phyloP scores from a whole-genome alignment of 169 alveolate species.

The Plasmodium gaboni region DNA sequence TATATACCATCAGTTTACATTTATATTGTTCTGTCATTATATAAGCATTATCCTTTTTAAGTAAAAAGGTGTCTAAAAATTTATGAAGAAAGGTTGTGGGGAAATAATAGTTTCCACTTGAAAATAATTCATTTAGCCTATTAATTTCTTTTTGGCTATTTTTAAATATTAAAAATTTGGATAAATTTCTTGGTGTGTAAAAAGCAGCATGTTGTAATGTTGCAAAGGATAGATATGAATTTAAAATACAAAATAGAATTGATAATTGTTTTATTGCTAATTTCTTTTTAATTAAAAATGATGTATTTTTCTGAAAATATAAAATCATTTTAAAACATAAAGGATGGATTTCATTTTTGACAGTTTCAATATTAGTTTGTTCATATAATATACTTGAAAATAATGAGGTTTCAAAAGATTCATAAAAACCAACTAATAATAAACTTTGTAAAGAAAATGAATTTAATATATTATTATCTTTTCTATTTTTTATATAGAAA shows the following conservation, averaged over 20 bases:
- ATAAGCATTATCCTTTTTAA: constrained; percentile 27
- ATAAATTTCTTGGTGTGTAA: constrained; percentile 20
- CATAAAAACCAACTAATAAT: constrained; percentile 18
- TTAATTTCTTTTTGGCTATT: constrained; percentile 20
- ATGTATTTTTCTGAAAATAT: constrained; percentile 12
- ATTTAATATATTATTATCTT: constrained; percentile 17
- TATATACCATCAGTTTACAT: constrained; percentile 50
- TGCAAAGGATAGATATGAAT: constrained; percentile 59
- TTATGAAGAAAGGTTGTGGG: constrained; percentile 16
- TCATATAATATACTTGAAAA: constrained; percentile 38
- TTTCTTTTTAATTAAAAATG: constrained; percentile 18
- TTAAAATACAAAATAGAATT: constrained; percentile 28
- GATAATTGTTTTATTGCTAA: constrained; percentile 26
- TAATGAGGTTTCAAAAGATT: constrained; percentile 2
- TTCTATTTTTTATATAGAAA: constrained; percentile 20
- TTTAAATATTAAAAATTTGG: constrained; percentile 33
- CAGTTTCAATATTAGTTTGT: constrained; percentile 3
- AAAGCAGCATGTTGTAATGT: constrained; percentile 4
- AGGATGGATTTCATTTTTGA: constrained; percentile 64
- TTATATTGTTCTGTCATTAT: constrained; percentile 20
- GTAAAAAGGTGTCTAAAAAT: constrained; percentile 51
- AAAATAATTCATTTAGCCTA: neutral
- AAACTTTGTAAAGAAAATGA: constrained; percentile 26
- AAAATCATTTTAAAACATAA: constrained; percentile 39
- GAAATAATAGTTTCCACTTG: constrained; percentile 24